A percentile compares a stretch with the other conserved stretches of the same genome.
Conservation (phyloP, 2,329 filamentous ascomycete species). For the Aspergillus ruber region DNA sequence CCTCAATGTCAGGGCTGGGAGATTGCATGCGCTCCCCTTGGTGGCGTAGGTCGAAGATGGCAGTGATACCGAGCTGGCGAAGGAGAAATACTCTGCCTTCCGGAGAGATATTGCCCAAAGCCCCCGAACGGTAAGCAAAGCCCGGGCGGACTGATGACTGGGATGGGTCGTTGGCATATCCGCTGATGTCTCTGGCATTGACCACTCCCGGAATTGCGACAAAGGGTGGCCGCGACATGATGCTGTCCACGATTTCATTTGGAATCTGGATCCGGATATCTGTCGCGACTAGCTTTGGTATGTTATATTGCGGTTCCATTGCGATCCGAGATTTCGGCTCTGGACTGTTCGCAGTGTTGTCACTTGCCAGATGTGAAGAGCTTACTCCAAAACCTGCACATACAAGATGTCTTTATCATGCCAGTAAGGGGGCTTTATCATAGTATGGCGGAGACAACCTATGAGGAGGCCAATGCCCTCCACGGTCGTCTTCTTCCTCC, state of each 20-base stretch:
- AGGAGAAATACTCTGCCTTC: constrained; percentile 49
- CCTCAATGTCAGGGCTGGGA: constrained; percentile 47
- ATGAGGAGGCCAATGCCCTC: no score
- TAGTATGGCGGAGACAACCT: no score
- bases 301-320: neutral
- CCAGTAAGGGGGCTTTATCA: no score
- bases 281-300: neutral
- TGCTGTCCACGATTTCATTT: neutral
- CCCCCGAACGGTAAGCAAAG: constrained; percentile 62
- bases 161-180: constrained; percentile 34
- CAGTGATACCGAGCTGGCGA: constrained; percentile 51
- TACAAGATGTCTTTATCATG: no score
- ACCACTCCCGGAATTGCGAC: constrained; percentile 16
- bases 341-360: neutral
- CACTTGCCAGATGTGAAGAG: neutral
- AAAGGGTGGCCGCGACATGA: neutral
- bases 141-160: constrained; percentile 23
- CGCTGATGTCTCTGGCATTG: constrained; percentile 22
- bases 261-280: constrained; percentile 6
- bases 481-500: no score
- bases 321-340: neutral
- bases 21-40: constrained; percentile 36
- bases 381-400: no score
- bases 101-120: constrained; percentile 53
- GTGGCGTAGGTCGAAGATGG: constrained; percentile 64